Evolutionary conservation across 306 rosid genomes (phyloP).

Genomic region (Ochetophila trinervis): DNA sequence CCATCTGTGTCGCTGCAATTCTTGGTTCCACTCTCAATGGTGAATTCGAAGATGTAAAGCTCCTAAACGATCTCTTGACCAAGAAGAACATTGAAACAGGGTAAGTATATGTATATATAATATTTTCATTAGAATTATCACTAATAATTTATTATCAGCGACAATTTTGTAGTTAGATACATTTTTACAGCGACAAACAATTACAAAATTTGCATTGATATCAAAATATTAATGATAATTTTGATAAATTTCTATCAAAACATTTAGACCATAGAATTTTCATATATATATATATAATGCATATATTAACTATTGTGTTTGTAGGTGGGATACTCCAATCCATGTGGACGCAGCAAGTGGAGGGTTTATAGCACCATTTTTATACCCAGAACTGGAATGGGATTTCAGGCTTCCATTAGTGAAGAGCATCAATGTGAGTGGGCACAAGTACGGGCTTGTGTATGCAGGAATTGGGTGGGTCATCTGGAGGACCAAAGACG

Average conservation of each 20-base stretch:
- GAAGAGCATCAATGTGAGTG: conserved; percentile 94
- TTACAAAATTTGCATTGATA: too few species aligned
- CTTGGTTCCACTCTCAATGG: conserved; percentile 92
- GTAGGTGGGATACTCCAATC: conserved; percentile 93
- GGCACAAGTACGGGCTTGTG: conserved; percentile 89
- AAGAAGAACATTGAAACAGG: conserved; percentile 78
- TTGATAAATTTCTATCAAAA: too few species aligned
- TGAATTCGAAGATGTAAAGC: conserved; percentile 95
- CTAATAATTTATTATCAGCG: too few species aligned
- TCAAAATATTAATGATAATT: too few species aligned
- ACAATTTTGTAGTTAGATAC: too few species aligned
- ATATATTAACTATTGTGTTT: neutral
- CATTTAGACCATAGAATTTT: neutral
- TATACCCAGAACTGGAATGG: conserved; percentile 88
- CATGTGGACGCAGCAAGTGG: conserved; percentile 99
- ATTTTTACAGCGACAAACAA: too few species aligned
- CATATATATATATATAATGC: neutral
- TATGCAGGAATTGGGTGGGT: conserved; percentile 95
- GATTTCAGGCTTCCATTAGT: conserved; percentile 80
- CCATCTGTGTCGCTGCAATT: conserved; percentile 93
- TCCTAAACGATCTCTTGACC: conserved; percentile 60
- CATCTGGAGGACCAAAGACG: conserved; percentile 79
- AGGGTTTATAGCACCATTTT: conserved; percentile 89
- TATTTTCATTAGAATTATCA: too few species aligned
- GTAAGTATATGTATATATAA: conserved; percentile 53